Evolutionary conservation across 2,329 filamentous ascomycete species (phyloP).

Genomic region (Xylaria multiplex): DNA sequence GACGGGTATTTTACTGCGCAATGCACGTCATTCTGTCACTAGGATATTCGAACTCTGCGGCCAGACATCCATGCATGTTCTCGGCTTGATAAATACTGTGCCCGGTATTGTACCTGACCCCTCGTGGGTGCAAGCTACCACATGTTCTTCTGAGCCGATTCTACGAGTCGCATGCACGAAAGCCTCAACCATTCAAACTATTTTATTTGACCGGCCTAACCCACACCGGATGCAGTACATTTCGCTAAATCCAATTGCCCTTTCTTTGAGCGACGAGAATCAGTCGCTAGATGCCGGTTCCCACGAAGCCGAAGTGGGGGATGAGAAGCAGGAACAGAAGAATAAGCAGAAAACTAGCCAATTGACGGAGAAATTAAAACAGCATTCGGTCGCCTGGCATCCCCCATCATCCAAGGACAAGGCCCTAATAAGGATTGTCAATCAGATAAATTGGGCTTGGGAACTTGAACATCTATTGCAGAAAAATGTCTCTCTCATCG

Average conservation of each 20-base stretch:
- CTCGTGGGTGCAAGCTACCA: slow-evolving; percentile 73
- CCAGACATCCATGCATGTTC: slow-evolving; percentile 81
- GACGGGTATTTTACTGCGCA: slow-evolving; percentile 83
- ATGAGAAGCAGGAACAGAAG: slow-evolving; percentile 71
- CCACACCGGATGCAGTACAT: slow-evolving; percentile 96
- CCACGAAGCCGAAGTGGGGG: slow-evolving; percentile 73
- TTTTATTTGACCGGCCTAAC: slow-evolving; percentile 86
- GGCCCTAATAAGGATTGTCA: slow-evolving; percentile 81
- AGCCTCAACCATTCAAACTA: slow-evolving; percentile 81
- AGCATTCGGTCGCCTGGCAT: slow-evolving; percentile 85
- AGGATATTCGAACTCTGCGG: slow-evolving; percentile 88
- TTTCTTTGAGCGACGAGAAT: slow-evolving; percentile 82
- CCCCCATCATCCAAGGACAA: slow-evolving; percentile 83
- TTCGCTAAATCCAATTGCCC: slow-evolving; percentile 86
- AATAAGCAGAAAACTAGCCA: slow-evolving; percentile 69
- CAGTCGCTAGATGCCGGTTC: slow-evolving; percentile 51
- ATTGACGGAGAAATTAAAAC: slow-evolving; percentile 85
- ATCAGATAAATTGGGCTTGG: slow-evolving; percentile 95
- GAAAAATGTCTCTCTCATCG: slow-evolving; percentile 87
- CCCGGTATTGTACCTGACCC: slow-evolving; percentile 67
- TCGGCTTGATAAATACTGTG: slow-evolving; percentile 80
- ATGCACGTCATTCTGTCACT: slow-evolving; percentile 79
- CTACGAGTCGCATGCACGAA: slow-evolving; percentile 79
- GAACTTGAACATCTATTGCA: slow-evolving; percentile 88
- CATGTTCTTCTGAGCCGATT: slow-evolving; percentile 60